Evolutionary conservation across 1,284 basidiomycete species (phyloP).

Genomic region (Cerioporus squamosus): DNA sequence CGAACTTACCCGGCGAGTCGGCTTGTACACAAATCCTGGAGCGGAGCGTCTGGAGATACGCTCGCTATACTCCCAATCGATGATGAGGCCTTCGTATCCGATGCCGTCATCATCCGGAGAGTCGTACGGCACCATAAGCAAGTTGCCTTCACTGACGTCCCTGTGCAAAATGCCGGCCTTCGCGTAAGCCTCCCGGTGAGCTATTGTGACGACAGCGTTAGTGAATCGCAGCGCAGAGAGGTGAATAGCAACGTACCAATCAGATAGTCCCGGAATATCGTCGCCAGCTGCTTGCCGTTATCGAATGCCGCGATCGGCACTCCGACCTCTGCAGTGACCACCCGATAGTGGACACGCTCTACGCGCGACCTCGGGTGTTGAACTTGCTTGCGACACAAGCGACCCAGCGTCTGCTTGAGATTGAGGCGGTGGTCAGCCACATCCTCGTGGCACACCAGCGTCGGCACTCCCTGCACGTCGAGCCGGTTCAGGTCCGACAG

Average conservation of each 20-base stretch:
- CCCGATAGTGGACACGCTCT: too few relatives aligned
- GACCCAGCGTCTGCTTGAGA: too few relatives aligned
- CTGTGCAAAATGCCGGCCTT: constrained; percentile 3
- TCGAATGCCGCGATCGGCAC: constrained; percentile 3
- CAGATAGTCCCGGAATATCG: constrained; percentile 2
- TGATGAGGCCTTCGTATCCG: not conserved
- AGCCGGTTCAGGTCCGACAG: constrained; percentile 6
- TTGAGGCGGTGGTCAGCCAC: too few relatives aligned
- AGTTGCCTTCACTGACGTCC: constrained; percentile 16
- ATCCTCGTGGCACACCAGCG: too few relatives aligned
- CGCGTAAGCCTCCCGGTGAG: constrained; percentile 3
- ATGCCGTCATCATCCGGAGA: not conserved
- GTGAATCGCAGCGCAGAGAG: not conserved
- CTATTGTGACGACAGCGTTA: not conserved
- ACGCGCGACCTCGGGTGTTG: too few relatives aligned
- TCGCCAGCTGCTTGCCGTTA: constrained; percentile 5
- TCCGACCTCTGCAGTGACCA: too few relatives aligned
- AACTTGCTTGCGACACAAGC: too few relatives aligned
- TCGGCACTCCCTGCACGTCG: not conserved
- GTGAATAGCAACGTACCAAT: not conserved
- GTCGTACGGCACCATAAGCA: constrained; percentile 4
- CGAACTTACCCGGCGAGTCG: not conserved
- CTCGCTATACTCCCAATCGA: constrained; percentile 16
- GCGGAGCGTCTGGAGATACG: not conserved
- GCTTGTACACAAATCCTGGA: not conserved